A percentile compares a stretch with the other conserved stretches of the same genome.
These are phyloP conservation scores for Erodium moschatum DNA, from an alignment of 441 rosid species.

Conservation along the genomic window DNA sequence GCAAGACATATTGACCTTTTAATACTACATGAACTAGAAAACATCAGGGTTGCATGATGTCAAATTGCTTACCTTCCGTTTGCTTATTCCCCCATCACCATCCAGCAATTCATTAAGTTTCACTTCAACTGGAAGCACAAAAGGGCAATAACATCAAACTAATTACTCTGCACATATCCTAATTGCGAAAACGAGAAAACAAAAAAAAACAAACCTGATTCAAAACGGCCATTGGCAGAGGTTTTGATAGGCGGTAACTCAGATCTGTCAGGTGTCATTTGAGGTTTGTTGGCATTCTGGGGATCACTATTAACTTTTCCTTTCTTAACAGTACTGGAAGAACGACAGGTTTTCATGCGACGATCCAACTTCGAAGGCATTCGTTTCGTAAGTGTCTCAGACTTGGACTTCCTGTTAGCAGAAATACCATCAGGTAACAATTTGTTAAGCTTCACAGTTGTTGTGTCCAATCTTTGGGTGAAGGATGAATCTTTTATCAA, in stretches of 20 bases:
- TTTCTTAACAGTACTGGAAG: slow-evolving; percentile 43
- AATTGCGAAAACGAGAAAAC: slow-evolving; percentile 1
- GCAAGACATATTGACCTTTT: not conserved
- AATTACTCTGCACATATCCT: not conserved
- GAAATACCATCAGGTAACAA: slow-evolving; percentile 29
- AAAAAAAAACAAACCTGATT: slow-evolving; percentile 47
- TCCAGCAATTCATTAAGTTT: slow-evolving; percentile 93
- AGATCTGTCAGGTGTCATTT: slow-evolving; percentile 37
- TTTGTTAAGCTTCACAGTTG: slow-evolving; percentile 24
- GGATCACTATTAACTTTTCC: slow-evolving; percentile 38
- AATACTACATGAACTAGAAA: not conserved
- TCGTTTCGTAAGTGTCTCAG: slow-evolving; percentile 35
- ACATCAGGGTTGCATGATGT: not conserved
- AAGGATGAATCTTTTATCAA: slow-evolving; percentile 24
- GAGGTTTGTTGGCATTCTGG: slow-evolving; percentile 46
- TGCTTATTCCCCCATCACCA: slow-evolving; percentile 86
- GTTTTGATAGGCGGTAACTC: slow-evolving; percentile 43
- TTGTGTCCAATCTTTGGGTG: slow-evolving; percentile 24
- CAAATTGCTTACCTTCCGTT: slow-evolving; percentile 61
- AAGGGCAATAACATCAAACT: slow-evolving; percentile 17
- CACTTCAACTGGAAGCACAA: slow-evolving; percentile 67
- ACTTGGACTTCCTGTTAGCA: slow-evolving; percentile 36
- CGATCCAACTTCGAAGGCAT: slow-evolving; percentile 44
- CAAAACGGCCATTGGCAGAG: slow-evolving; percentile 42
- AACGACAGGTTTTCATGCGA: slow-evolving; percentile 48